These are phyloP conservation scores for Scenedesmus sp. DNA, from an alignment of 163 green algal genomes.

Conservation along the genomic window DNA sequence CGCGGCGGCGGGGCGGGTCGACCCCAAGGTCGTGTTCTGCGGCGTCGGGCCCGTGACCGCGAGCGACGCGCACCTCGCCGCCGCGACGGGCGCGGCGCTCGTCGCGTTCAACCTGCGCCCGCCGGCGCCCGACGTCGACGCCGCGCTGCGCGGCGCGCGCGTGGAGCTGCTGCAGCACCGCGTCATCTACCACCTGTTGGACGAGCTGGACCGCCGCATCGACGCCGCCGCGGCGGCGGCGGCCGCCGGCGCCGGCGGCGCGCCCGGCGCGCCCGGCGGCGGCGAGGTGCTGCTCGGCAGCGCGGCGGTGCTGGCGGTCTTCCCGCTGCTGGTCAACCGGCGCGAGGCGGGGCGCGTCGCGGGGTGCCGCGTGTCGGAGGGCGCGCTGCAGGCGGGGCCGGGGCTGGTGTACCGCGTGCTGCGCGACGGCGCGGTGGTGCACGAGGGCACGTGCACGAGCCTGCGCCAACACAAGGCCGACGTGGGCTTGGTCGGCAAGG, in stretches of 20 bases:
- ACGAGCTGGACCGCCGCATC: conserved; percentile 71
- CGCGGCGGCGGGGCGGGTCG: conserved; percentile 49
- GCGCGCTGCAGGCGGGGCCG: conserved; percentile 61
- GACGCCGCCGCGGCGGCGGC: conserved; percentile 50
- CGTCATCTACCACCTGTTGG: conserved; percentile 94
- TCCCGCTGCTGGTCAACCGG: conserved; percentile 49
- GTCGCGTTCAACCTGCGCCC: conserved; percentile 84
- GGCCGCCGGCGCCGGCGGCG: conserved; percentile 37
- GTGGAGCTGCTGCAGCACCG: conserved; percentile 67
- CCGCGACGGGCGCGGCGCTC: conserved; percentile 72
- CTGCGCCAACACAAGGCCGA: conserved; percentile 85
- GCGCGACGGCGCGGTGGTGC: conserved; percentile 68
- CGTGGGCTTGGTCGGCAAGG: conserved; percentile 83
- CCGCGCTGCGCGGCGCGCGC: conserved; percentile 51
- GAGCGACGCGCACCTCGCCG: conserved; percentile 83
- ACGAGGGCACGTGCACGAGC: conserved; percentile 72
- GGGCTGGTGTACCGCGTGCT: conserved; percentile 75
- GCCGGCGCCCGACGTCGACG: conserved; percentile 54
- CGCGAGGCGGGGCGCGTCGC: conserved; percentile 43
- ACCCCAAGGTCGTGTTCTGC: conserved; percentile 62
- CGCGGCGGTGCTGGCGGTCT: conserved; percentile 55
- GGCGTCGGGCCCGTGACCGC: conserved; percentile 86
- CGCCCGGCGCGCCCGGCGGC: not conserved
- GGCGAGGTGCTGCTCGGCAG: conserved; percentile 54
- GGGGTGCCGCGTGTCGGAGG: conserved; percentile 41